These are phyloP conservation scores for Paramecium caudatum DNA, from an alignment of 73 alveolate genomes.

Conservation along the genomic window DNA sequence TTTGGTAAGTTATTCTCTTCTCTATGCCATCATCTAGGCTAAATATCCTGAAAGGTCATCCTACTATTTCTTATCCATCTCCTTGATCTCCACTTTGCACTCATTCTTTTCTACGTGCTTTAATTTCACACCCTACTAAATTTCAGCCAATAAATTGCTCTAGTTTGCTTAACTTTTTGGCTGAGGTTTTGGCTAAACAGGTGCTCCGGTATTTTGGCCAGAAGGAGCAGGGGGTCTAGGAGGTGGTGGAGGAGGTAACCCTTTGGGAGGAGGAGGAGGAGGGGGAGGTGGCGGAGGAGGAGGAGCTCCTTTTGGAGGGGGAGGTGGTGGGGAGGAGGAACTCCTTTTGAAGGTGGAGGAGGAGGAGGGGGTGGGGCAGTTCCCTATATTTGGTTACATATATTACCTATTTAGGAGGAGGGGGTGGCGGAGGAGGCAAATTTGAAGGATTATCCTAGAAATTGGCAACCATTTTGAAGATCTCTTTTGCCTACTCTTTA, in stretches of 20 bases:
- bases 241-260: slow-evolving; percentile 65
- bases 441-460: background rate
- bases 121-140: background rate
- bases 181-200: background rate
- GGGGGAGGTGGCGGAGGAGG: slow-evolving; percentile 62
- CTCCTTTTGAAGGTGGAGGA: background rate
- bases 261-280: slow-evolving; percentile 18
- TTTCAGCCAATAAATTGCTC: background rate
- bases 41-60: slow-evolving; percentile 21
- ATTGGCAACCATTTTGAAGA: slow-evolving; percentile 4
- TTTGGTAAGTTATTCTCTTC: slow-evolving; percentile 57
- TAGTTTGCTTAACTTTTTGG: background rate
- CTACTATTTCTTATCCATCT: slow-evolving; percentile 25
- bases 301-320: slow-evolving; percentile 19
- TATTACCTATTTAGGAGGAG: background rate
- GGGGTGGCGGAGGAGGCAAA: background rate
- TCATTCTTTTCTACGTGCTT: slow-evolving; percentile 35
- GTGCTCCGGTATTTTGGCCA: background rate
- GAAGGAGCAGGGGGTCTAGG: slow-evolving; percentile 70
- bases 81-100: slow-evolving; percentile 5
- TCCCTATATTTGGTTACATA: background rate
- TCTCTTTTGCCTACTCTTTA: slow-evolving; percentile 33
- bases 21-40: slow-evolving; percentile 30
- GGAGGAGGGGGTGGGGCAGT: slow-evolving; percentile 4
- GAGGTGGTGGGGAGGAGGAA: background rate